Conservation (phyloP, 1,284 basidiomycete genomes). For the Uromyces viciae-fabae region DNA sequence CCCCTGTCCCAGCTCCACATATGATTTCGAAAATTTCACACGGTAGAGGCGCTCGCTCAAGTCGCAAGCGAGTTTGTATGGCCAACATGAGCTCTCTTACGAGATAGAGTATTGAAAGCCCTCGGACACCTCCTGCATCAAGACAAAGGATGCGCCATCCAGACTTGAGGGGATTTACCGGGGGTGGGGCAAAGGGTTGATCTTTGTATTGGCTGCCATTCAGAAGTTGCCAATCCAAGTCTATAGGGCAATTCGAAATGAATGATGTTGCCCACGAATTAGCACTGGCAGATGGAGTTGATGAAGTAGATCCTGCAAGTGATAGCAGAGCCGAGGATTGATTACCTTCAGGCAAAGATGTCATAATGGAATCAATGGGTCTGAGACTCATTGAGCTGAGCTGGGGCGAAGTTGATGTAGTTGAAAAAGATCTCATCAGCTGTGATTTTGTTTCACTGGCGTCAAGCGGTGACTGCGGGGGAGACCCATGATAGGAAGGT, state of each 20-base stretch:
- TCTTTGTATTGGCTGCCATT: background rate
- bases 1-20: constrained; percentile 47
- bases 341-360: background rate
- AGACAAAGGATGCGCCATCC: constrained; percentile 47
- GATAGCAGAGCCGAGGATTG: constrained; percentile 11
- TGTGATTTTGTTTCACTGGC: background rate
- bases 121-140: constrained; percentile 48
- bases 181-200: background rate
- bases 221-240: constrained; percentile 16
- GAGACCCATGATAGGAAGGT: background rate
- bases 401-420: background rate
- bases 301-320: constrained; percentile 6
- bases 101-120: constrained; percentile 40
- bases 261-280: constrained; percentile 40
- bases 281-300: constrained; percentile 24
- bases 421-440: background rate
- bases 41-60: constrained; percentile 20
- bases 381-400: background rate
- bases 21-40: constrained; percentile 48
- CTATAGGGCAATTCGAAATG: constrained; percentile 1
- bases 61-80: constrained; percentile 13
- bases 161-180: constrained; percentile 4
- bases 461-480: background rate
- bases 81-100: constrained; percentile 18
- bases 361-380: background rate